Conservation (phyloP, 495 filamentous ascomycete genomes). For the Cryomyces antarcticus region DNA sequence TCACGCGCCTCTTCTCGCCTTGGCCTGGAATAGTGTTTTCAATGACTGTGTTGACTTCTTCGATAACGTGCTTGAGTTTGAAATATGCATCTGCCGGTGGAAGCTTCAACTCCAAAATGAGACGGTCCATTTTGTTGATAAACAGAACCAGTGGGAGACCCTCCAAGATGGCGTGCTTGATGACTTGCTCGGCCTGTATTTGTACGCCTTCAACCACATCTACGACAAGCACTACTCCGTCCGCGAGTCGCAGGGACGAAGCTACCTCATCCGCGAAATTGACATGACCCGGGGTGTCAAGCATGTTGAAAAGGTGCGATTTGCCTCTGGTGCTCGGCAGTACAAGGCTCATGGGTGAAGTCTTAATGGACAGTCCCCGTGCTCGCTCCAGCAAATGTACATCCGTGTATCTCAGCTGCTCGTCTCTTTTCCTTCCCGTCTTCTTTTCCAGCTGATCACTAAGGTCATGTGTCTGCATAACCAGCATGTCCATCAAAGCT, state of each 20-base stretch:
- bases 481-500: slow-evolving; percentile 95
- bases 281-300: slow-evolving; percentile 94
- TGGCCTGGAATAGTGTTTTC: slow-evolving; percentile 69
- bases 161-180: slow-evolving; percentile 83
- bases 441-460: slow-evolving; percentile 55
- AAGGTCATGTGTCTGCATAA: slow-evolving; percentile 82
- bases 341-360: slow-evolving; percentile 85
- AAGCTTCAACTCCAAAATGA: slow-evolving; percentile 86
- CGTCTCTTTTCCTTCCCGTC: slow-evolving; percentile 62
- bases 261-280: slow-evolving; percentile 97
- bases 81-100: slow-evolving; percentile 94
- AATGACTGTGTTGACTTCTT: slow-evolving; percentile 92
- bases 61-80: slow-evolving; percentile 93
- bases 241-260: slow-evolving; percentile 63
- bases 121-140: slow-evolving; percentile 90
- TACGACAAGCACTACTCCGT: slow-evolving; percentile 83
- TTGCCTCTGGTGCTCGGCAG: slow-evolving; percentile 75
- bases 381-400: slow-evolving; percentile 74
- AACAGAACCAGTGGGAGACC: slow-evolving; percentile 75
- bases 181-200: slow-evolving; percentile 87
- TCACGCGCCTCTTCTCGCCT: slow-evolving; percentile 61
- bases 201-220: slow-evolving; percentile 98
- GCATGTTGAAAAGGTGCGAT: slow-evolving; percentile 86
- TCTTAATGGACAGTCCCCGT: slow-evolving; percentile 80
- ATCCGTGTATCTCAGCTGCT: slow-evolving; percentile 89